Base-by-base conservation (phyloP, 148 eudicot genomes). In the Vaccinium myrtillus region DNA sequence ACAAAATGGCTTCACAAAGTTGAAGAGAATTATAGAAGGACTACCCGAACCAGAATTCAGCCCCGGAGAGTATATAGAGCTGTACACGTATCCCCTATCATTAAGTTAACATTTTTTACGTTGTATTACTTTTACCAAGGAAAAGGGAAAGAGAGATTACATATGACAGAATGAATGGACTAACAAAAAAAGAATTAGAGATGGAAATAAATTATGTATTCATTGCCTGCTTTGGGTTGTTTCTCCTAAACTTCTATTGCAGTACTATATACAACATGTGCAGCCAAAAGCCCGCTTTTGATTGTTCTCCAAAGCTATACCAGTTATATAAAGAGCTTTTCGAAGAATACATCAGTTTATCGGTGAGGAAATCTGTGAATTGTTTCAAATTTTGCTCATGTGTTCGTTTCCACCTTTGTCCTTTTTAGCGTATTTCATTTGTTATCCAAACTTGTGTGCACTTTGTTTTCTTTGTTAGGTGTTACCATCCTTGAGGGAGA, bases 241-340 rank as follows among this genome's bases (percentile, higher is more conserved):
- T 74, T 82, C 18, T 82, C 79, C 79, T 82, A 54, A 11, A 74
- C 54, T 53, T 14, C 25, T 30, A 46, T 81, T 81, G 21, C 83
- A 88, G 89, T 23, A 85, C 86, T 23, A 74, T 89, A 65, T 86
- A 86, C 76, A 74, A 86, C 77, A 81, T 89, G 91, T 86, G 91
- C 83, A 81, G 86, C 15, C 89, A 89, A 69, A 87, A 89, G 59
- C 86, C 86, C 46, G 87, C 91, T 32, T 78, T 83, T 53, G 87
- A 87, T 71, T 86, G 87, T 67, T 87, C 89, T 63, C 84, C 81
- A 76, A 84, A 74, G 76, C 80, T 89, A 4, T 89, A 89, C 78
- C 78, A 89, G 6, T 84, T 85, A 82, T 89, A 89, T 61, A 85
- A 82, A 83, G 87, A 82, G 32, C 83, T 78, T 39, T 79, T 86